Percentiles rank a stretch among this genome's conserved stretches.
phyloP scores from a whole-genome alignment of 768 basidiomycete species.

The Psilocybe cyanescens region DNA sequence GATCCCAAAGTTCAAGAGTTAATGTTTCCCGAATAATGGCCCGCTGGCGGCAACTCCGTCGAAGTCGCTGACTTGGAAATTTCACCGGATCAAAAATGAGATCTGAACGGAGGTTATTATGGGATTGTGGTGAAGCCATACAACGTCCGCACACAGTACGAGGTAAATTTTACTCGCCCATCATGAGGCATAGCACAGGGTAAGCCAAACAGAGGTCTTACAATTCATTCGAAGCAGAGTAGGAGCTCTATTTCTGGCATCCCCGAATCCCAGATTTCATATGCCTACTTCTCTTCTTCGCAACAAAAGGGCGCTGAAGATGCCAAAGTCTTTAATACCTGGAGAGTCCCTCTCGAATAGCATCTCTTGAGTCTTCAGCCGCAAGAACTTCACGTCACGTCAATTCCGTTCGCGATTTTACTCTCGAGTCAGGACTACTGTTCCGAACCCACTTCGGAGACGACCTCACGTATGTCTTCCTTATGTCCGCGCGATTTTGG shows the following conservation, averaged over 20 bases:
- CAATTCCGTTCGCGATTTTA: slow-evolving; percentile 17
- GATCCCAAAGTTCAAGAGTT: slow-evolving; percentile 14
- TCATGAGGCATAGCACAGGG: slow-evolving; percentile 17
- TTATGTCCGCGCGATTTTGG: slow-evolving; percentile 21
- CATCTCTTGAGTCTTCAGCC: slow-evolving; percentile 24
- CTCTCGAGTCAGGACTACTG: slow-evolving; percentile 5
- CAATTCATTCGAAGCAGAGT: slow-evolving; percentile 22
- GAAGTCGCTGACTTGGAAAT: slow-evolving; percentile 15
- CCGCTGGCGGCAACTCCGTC: slow-evolving; percentile 6
- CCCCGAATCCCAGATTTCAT: slow-evolving; percentile 22
- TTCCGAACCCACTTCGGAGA: slow-evolving; percentile 17
- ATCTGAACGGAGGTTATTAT: neutral
- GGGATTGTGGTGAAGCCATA: slow-evolving; percentile 8
- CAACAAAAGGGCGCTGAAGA: slow-evolving; percentile 22
- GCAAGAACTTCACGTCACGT: slow-evolving; percentile 43
- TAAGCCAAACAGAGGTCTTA: slow-evolving; percentile 14
- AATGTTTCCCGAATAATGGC: slow-evolving; percentile 10
- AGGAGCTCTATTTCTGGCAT: slow-evolving; percentile 23
- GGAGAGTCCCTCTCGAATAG: slow-evolving; percentile 15
- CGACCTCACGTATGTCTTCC: slow-evolving; percentile 19
- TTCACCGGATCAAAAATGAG: slow-evolving; percentile 21
- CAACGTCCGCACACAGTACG: slow-evolving; percentile 10
- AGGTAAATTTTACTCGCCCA: neutral
- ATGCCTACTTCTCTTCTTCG: slow-evolving; percentile 27
- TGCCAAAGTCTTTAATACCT: slow-evolving; percentile 17